Conservation (phyloP, 2,329 filamentous ascomycete genomes). For the Scopulariopsis brevicaulis region DNA sequence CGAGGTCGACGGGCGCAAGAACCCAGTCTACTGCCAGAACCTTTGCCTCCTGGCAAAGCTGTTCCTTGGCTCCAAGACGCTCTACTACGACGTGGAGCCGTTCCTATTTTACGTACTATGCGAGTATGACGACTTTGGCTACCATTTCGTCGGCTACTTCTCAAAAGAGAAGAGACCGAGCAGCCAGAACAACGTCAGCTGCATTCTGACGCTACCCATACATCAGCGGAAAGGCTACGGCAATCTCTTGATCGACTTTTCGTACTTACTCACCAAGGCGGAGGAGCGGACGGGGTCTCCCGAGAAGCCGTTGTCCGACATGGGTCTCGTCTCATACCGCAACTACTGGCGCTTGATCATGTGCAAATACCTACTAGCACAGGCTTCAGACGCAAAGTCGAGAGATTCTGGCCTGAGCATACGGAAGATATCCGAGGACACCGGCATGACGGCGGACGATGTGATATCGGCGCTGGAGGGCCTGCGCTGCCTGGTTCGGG, state of each 20-base stretch:
- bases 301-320: constrained; percentile 94
- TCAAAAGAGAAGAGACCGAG: constrained; percentile 95
- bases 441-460: constrained; percentile 92
- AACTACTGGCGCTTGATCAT: constrained; percentile 93
- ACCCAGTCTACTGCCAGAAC: constrained; percentile 98
- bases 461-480: constrained; percentile 90
- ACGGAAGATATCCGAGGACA: constrained; percentile 69
- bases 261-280: constrained; percentile 85
- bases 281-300: constrained; percentile 92
- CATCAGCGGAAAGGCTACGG: constrained; percentile 97
- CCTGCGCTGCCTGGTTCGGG: constrained; percentile 76
- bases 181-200: constrained; percentile 94
- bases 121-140: constrained; percentile 82
- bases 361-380: constrained; percentile 67
- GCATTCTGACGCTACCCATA: constrained; percentile 89
- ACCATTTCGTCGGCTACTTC: constrained; percentile 98
- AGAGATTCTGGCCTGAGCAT: constrained; percentile 37
- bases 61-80: constrained; percentile 95
- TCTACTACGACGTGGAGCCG: constrained; percentile 96
- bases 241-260: constrained; percentile 94
- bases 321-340: constrained; percentile 93
- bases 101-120: constrained; percentile 97
- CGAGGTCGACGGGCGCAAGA: constrained; percentile 93
- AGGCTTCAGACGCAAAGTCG: constrained; percentile 16
- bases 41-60: constrained; percentile 91